These are phyloP conservation scores for Fusarium sp. DNA, from an alignment of 2,329 filamentous ascomycete genomes.

Conservation along the genomic window DNA sequence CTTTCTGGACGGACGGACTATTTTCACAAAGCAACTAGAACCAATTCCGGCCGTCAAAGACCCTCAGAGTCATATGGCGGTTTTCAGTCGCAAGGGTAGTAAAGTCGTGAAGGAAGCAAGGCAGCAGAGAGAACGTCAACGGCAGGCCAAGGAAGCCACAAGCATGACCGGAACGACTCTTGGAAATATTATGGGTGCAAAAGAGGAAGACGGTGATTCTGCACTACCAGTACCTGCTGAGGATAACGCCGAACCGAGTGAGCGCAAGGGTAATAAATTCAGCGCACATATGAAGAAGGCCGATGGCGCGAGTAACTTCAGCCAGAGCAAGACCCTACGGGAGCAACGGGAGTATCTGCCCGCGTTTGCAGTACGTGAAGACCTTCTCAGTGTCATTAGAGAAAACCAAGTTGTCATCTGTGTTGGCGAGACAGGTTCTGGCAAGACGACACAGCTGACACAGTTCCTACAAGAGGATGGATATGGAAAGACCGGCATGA, in stretches of 20 bases:
- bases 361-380: slow-evolving; percentile 95
- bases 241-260: slow-evolving; percentile 68
- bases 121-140: slow-evolving; percentile 91
- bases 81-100: slow-evolving; percentile 95
- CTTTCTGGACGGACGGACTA: slow-evolving; percentile 91
- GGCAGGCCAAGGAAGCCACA: slow-evolving; percentile 94
- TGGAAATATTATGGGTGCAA: slow-evolving; percentile 95
- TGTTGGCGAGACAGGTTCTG: slow-evolving; percentile 95
- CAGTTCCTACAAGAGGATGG: slow-evolving; percentile 97
- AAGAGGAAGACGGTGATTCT: slow-evolving; percentile 92
- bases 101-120: slow-evolving; percentile 90
- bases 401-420: slow-evolving; percentile 98
- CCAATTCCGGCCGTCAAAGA: slow-evolving; percentile 93
- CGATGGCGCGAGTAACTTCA: slow-evolving; percentile 89
- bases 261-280: slow-evolving; percentile 74
- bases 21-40: slow-evolving; percentile 97
- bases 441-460: slow-evolving; percentile 96
- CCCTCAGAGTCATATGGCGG: slow-evolving; percentile 97
- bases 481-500: slow-evolving; percentile 87
- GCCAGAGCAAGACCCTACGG: slow-evolving; percentile 85
- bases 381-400: slow-evolving; percentile 87
- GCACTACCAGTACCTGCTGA: slow-evolving; percentile 81
- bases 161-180: slow-evolving; percentile 91
- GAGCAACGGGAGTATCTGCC: slow-evolving; percentile 95
- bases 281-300: slow-evolving; percentile 88